Base-by-base conservation (phyloP, 2,329 filamentous ascomycete genomes). In the Penicillium hesseltinei region DNA sequence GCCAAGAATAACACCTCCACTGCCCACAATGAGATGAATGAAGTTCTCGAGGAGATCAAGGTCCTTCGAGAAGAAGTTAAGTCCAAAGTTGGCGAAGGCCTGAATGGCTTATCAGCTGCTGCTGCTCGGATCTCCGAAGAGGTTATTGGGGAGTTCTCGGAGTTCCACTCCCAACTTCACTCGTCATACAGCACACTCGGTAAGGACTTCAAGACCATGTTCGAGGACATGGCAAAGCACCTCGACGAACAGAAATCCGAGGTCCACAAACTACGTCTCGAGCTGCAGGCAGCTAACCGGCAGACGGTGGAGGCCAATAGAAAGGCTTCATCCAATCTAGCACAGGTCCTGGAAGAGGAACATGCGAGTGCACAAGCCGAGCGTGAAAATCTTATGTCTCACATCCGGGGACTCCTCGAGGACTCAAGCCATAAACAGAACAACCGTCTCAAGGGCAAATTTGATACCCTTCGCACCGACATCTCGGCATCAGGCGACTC, bases 1-100 rank as follows among this genome's bases (percentile, higher is more conserved):
- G 82, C 95, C 17, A 82, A 89, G 53, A 60, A 57, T 19, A 74
- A 77, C 56, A 76, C 71, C 1, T 67, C 66, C 5, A 64, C 67
- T 60, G 88, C 91, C 3, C 90, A 89, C 67, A 86, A 92, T 47
- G 89, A 92, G 56, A 92, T 97, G 90, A 92, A 97, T 66, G 80
- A 84, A n/a, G 88, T 96, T 2, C 81, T 99, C 10, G 90, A 94
- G 67, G 93, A 96, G 71, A 96, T 97, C 72, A 92, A 92, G 71
- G 86, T 84, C n/a, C 81, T 97, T 25, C 86, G 93, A 23, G 90
- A 96, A 71, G 88, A 90, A 52, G 91, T 97, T 51, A 97, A 97
- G 78, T 81, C 84, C 48, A 88, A 89, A 60, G 90, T 97, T 47
- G 90, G 91, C 2, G 87, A 92, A 69, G 93, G 92, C 9, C 80